Evolutionary conservation across 768 basidiomycete species (phyloP), one percentile per base, ranked within the genome.

Genomic region (Boletus rufocinnamomeus): DNA sequence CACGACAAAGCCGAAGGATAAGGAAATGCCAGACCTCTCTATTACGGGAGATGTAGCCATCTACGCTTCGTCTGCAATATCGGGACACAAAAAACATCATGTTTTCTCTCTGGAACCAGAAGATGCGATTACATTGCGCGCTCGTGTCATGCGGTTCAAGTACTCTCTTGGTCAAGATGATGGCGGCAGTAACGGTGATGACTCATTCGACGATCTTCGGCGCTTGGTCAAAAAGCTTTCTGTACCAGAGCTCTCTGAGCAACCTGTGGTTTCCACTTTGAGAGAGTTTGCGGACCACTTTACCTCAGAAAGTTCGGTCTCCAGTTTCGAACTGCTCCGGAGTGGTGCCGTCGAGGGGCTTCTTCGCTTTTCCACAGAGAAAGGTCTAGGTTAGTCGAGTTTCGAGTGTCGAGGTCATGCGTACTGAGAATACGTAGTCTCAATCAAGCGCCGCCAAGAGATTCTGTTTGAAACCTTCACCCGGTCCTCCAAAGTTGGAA

Each of bases 311-410:
- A 83, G 82, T 6, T 89, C 93, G 10, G 85, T 98, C 6, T 98
- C 95, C 2, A 97, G 95, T 73, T 99, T 98, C 63, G 97, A 99
- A 75, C 74, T 98, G 48, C 76, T 98, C 56, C 91, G 98, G 70
- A 96, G 93, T 67, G 97, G 96, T 3, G 83, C 97, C 6, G 89
- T 98, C 2, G 94, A 95, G 64, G 88, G 87, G 14, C 71, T 98
- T 54, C 79, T 98, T 53, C 84, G 83, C 54, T 93, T 93, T 72
- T 85, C 93, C 6, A 90, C 88, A 4, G 86, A 89, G 59, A 84
- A 87, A 64, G 60, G 83, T 72, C 35, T 8, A 63, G 55, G 65
- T 63, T n/a, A 50, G 55, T 57, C 38, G 43, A 43, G 37, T 32
- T 54, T 54, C 35, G 7, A 19, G 3, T 54, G 21, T 40, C 40